Percentiles rank a stretch among this genome's conserved stretches.
These are phyloP conservation scores for Metarhizium humberi DNA, from an alignment of 2,329 filamentous ascomycete genomes.

Conservation along the genomic window DNA sequence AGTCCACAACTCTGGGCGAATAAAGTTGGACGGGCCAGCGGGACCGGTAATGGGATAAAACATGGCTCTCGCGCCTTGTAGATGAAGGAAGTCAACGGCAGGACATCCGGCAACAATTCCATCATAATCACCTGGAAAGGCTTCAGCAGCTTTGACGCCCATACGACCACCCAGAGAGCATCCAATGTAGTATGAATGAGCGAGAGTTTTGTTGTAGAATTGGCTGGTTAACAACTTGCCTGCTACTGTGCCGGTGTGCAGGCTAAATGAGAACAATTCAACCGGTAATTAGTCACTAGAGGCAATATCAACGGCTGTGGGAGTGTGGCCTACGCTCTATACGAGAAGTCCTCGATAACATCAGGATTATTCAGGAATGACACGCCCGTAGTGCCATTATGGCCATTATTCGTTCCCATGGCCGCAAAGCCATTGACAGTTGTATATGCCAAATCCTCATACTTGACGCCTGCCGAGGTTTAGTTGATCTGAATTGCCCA, in stretches of 20 bases:
- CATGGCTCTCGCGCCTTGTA: conserved; percentile 30
- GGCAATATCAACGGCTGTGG: neutral
- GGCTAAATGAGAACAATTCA: neutral
- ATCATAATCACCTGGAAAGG: conserved; percentile 47
- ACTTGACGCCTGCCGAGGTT: conserved; percentile 27
- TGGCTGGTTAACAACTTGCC: conserved; percentile 36
- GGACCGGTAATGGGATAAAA: conserved; percentile 29
- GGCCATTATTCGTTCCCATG: conserved; percentile 41
- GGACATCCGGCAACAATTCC: conserved; percentile 42
- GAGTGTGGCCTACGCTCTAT: conserved; percentile 13
- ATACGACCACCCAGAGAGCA: conserved; percentile 53
- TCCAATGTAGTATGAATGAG: conserved; percentile 45
- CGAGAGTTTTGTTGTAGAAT: conserved; percentile 32
- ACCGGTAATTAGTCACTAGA: neutral
- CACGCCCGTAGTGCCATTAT: conserved; percentile 31
- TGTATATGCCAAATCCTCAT: conserved; percentile 36
- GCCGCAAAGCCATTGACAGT: conserved; percentile 33
- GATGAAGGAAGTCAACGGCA: conserved; percentile 27
- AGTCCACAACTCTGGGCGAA: conserved; percentile 13
- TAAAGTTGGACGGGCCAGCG: conserved; percentile 18
- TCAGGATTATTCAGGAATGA: conserved; percentile 26
- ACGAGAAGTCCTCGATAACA: conserved; percentile 25
- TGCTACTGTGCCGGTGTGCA: conserved; percentile 38
- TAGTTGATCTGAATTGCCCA: neutral
- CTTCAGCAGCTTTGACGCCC: conserved; percentile 43